Evolutionary conservation across 164 flowering plant species (phyloP), one percentile per base, ranked within the genome.

Genomic region (Malania oleifera): DNA sequence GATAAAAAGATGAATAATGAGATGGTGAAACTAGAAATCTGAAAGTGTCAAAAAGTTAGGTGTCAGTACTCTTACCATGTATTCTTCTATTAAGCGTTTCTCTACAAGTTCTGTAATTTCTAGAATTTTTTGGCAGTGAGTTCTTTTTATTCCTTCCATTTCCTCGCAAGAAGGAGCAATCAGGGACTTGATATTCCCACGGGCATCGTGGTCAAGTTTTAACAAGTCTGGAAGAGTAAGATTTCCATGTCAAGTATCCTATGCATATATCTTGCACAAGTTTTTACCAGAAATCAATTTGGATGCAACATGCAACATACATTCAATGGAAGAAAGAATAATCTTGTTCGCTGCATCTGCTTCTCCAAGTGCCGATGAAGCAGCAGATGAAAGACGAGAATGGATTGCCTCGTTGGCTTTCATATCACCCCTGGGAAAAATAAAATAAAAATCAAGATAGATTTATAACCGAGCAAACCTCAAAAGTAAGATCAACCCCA

Each of bases 51-150:
- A n/a, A n/a, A n/a, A n/a, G n/a, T n/a, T n/a, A n/a, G n/a, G n/a
- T n/a, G n/a, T n/a, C n/a, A n/a, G n/a, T n/a, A n/a, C n/a, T n/a
- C 47, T 38, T 57, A 57, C 61, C 51, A 43, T 4, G 31, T 57
- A 57, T n/a, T 45, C 61, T 12, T 57, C 25, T 40, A 17, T 17
- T 14, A 57, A 40, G 6, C 29, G 19, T 45, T 27, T 57, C 40
- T 31, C 40, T 18, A 23, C 24, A 46, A 17, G 12, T 26, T 58
- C 40, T 44, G 17, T 24, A 17, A 58, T 46, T 17, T 45, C 27
- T 5, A 13, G 18, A 18, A 31, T 46, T 15, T 58, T 45, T 4
- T 45, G 26, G 20, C 1, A n/a, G 20, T 44, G 52, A 15, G 25
- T 44, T n/a, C 25, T 44, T 20, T 31, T 28, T 27, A 31, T 44